phyloP scores from a whole-genome alignment of 192 early-diverging fungal species.

The Umbelopsis ramanniana region DNA sequence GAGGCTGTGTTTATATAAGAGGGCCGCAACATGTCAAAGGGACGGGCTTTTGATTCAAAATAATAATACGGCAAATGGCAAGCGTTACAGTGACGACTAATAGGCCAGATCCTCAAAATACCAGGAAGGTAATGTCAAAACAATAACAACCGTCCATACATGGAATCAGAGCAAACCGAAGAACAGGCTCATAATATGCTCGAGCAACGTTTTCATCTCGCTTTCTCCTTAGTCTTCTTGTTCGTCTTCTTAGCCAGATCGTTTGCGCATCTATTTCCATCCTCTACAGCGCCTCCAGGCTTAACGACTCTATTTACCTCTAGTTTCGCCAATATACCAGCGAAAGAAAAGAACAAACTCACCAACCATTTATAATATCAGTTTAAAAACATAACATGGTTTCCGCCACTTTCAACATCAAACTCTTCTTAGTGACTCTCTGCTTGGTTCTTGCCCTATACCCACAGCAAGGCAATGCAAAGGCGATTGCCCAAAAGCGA shows the following conservation, averaged over 20 bases:
- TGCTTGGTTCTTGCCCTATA: neutral
- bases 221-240: slow-evolving; percentile 7
- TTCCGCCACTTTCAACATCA: slow-evolving; percentile 10
- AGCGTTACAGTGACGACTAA: neutral
- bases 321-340: slow-evolving; percentile 1
- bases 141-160: slow-evolving; percentile 34
- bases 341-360: slow-evolving; percentile 1
- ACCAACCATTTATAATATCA: neutral
- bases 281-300: neutral
- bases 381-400: neutral
- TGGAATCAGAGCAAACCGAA: neutral
- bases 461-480: slow-evolving; percentile 8
- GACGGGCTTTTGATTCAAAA: neutral
- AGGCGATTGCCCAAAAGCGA: slow-evolving; percentile 1
- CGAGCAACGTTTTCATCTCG: neutral
- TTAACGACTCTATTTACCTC: neutral
- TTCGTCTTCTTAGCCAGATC: neutral
- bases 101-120: neutral
- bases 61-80: slow-evolving; percentile 1
- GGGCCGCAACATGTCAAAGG: neutral
- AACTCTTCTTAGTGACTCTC: neutral
- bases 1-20: too few species aligned
- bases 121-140: slow-evolving; percentile 31
- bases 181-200: neutral
- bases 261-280: slow-evolving; percentile 5